These are phyloP conservation scores for Phytophthora gonapodyides DNA, from an alignment of 352 stramenopile species.

Conservation along the genomic window DNA sequence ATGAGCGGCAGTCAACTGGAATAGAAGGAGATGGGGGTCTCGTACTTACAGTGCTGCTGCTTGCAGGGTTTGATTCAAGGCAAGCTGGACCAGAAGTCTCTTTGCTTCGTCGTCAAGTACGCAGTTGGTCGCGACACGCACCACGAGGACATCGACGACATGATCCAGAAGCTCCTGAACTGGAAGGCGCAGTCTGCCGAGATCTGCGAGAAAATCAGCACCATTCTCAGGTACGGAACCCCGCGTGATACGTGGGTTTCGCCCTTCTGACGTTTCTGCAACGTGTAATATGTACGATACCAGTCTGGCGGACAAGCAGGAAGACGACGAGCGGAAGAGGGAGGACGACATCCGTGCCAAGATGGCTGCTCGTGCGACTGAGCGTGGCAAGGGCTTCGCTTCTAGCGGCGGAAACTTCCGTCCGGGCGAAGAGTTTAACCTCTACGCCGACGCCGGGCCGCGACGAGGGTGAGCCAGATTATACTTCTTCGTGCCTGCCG, in stretches of 20 bases:
- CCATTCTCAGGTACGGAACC: slow-evolving; percentile 58
- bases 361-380: slow-evolving; percentile 52
- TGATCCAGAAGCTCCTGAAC: slow-evolving; percentile 87
- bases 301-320: slow-evolving; percentile 60
- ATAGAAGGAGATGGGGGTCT: background rate
- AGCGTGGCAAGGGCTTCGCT: slow-evolving; percentile 48
- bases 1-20: slow-evolving; percentile 1
- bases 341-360: slow-evolving; percentile 62
- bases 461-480: slow-evolving; percentile 53
- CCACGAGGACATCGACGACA: slow-evolving; percentile 82
- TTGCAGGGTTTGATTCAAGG: slow-evolving; percentile 85
- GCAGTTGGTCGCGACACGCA: slow-evolving; percentile 88
- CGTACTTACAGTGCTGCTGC: background rate
- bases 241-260: background rate
- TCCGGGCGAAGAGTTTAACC: slow-evolving; percentile 46
- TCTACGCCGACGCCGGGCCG: slow-evolving; percentile 45
- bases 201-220: slow-evolving; percentile 70
- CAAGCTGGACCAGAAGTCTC: slow-evolving; percentile 90
- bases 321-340: slow-evolving; percentile 51
- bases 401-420: slow-evolving; percentile 37
- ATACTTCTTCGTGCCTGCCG: no score
- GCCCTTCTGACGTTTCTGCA: slow-evolving; percentile 7
- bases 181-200: slow-evolving; percentile 76
- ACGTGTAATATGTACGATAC: background rate
- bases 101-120: slow-evolving; percentile 85